Evolutionary conservation across 176 grass and related monocot species (phyloP).

Genomic region (Metroxylon sagu): DNA sequence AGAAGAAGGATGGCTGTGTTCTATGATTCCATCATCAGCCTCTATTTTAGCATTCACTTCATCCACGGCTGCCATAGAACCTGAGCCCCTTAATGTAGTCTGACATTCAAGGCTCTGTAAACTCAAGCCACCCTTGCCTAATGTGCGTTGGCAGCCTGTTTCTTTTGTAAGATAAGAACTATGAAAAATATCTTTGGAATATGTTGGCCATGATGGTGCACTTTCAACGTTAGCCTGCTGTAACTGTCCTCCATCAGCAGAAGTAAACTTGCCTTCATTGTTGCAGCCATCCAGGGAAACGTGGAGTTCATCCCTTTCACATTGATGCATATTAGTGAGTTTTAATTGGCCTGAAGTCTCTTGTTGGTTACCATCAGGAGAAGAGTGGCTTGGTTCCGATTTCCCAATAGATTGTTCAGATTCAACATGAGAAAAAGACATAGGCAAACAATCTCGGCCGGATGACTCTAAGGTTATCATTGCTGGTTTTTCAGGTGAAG

Average conservation of each 20-base stretch:
- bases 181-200: slow-evolving; percentile 1
- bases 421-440: not conserved
- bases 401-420: slow-evolving; percentile 1
- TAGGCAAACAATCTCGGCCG: not conserved
- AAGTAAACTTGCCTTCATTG: slow-evolving; percentile 1
- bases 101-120: not conserved
- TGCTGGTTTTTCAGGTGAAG: slow-evolving; percentile 6
- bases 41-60: not conserved
- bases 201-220: not conserved
- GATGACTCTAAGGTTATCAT: not conserved
- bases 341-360: not conserved
- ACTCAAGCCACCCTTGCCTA: not conserved
- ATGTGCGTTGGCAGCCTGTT: not conserved
- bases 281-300: slow-evolving; percentile 11
- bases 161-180: not conserved
- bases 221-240: not conserved
- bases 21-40: slow-evolving; percentile 2
- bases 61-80: slow-evolving; percentile 1
- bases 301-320: slow-evolving; percentile 18
- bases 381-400: not conserved
- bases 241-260: not conserved
- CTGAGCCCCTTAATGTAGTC: slow-evolving; percentile 1
- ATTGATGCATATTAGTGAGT: not conserved
- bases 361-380: not conserved
- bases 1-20: slow-evolving; percentile 18